Evolutionary conservation across 2,329 filamentous ascomycete genomes (phyloP), one percentile per base, ranked within the genome.

Genomic region (Trichoderma aggressivum): DNA sequence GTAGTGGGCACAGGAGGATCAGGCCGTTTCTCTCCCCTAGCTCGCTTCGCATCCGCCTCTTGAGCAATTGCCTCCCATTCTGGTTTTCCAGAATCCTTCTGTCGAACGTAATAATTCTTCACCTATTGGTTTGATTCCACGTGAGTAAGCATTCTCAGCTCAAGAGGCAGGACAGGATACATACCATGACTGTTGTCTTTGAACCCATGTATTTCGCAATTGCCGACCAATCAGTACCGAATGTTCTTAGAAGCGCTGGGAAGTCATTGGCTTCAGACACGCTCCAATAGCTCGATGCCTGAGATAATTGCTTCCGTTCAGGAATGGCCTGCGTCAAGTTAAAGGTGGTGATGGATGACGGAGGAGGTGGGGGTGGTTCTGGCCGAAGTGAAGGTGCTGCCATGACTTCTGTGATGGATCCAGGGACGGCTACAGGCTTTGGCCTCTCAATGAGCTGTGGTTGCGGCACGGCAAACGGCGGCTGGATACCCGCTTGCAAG

Each of bases 151-250:
- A 21, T 28, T 30, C n/a, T 21, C 47, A 10, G 12, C 10, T 14
- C 26, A 12, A 21, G 5, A 14, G 14, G 5, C 1, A 21, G 18
- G 11, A 21, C n/a, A 10, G 24, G 63, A 68, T 75, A 78, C 86
- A 79, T 84, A 92, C 93, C 93, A 96, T 96, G n/a, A 92, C 92
- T 70, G 91, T 87, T 21, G 93, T 95, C 81, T 95, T 95, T 5
- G 92, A 93, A 63, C 91, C 90, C 91, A 96, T 94, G 76, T 93
- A 89, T 65, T 85, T 85, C 53, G 93, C 91, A 80, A 95, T 95
- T 5, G 87, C 88, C 62, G 84, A 83, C 88, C 92, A 96, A 78
- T 96, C 92, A 18, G 91, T 93, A 71, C 93, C 93, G 81, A 94
- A 95, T 69, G 93, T 87, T 64, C 85, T 87, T 60, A 96, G 84